phyloP scores from a whole-genome alignment of 225 moss, liverwort and hornwort species.

The Neckera pumila region DNA sequence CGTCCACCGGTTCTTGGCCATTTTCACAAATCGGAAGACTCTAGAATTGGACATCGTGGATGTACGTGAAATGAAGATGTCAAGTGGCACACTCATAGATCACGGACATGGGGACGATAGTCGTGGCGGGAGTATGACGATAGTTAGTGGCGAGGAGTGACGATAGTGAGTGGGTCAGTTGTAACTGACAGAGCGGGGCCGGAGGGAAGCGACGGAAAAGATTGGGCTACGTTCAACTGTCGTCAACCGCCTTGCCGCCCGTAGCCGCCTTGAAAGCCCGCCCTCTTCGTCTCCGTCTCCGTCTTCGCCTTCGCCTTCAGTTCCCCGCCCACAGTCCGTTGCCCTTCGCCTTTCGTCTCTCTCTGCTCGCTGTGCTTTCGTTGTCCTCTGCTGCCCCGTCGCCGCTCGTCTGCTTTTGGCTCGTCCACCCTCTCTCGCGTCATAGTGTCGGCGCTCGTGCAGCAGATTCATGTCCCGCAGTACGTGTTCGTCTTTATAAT shows the following conservation, averaged over 20 bases:
- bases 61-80: rapidly evolving
- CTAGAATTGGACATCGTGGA: background rate
- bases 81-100: background rate
- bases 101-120: background rate
- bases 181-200: conserved; percentile 16
- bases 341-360: conserved; percentile 15
- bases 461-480: background rate
- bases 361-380: conserved; percentile 3
- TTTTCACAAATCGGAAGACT: background rate
- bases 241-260: conserved; percentile 38
- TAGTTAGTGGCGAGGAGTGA: conserved; percentile 11
- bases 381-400: background rate
- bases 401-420: background rate
- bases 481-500: no score
- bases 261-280: conserved; percentile 20
- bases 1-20: background rate
- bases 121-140: background rate
- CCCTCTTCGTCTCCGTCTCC: conserved; percentile 12
- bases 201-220: conserved; percentile 32
- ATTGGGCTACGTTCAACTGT: conserved; percentile 51
- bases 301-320: background rate
- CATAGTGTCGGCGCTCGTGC: conserved; percentile 6
- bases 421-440: background rate
- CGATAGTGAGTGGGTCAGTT: conserved; percentile 39
- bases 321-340: background rate